Percentiles rank a stretch among this genome's conserved stretches.
Evolutionary conservation across 2,329 filamentous ascomycete genomes (phyloP).

Genomic region (Davidsoniella eucalypti): DNA sequence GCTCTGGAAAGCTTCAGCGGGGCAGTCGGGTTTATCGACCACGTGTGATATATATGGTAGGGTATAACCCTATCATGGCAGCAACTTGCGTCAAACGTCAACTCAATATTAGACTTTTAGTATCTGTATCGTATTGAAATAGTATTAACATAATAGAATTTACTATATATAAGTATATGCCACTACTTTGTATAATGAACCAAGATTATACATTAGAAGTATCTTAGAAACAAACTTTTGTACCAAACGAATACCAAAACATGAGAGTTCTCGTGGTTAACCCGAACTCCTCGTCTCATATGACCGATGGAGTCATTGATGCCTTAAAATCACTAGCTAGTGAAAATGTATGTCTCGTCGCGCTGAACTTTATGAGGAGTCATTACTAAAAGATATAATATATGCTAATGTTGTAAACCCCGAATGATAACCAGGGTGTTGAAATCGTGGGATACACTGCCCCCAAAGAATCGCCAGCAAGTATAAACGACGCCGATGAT

Average conservation of each 20-base stretch:
- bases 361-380: too few relatives aligned
- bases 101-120: too few relatives aligned
- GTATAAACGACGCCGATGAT: conserved; percentile 63
- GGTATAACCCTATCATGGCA: not conserved
- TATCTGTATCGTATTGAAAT: too few relatives aligned
- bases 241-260: not conserved
- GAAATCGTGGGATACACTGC: not conserved
- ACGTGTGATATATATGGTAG: too few relatives aligned
- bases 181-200: too few relatives aligned
- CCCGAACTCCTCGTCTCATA: conserved; percentile 57
- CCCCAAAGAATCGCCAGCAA: conserved; percentile 32
- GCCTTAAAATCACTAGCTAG: conserved; percentile 32
- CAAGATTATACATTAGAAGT: too few relatives aligned
- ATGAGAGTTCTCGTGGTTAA: conserved; percentile 53
- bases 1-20: too few relatives aligned
- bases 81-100: too few relatives aligned
- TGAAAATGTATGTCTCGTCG: not conserved
- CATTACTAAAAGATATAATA: not conserved
- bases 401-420: not conserved
- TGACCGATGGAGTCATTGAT: conserved; percentile 49
- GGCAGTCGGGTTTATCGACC: too few relatives aligned
- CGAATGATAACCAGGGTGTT: not conserved
- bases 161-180: too few relatives aligned
- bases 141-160: too few relatives aligned
- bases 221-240: too few relatives aligned